Evolutionary conservation across 2,329 filamentous ascomycete species (phyloP).

Genomic region (Phoma sp.): DNA sequence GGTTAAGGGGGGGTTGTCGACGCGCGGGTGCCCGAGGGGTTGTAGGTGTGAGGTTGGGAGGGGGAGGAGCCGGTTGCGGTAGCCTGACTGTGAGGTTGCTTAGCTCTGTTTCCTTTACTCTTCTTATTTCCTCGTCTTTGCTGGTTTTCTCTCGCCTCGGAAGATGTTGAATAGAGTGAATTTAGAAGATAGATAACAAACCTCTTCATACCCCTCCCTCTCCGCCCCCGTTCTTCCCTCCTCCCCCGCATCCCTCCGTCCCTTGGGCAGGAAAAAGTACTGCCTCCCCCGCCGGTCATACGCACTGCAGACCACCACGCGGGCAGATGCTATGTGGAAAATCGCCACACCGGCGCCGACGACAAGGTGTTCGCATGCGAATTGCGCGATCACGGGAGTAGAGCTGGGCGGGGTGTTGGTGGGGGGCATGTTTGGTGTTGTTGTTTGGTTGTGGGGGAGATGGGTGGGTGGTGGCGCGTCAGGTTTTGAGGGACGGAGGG

Average conservation of each 20-base stretch:
- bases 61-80: constrained; percentile 57
- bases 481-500: too few relatives aligned
- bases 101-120: too few relatives aligned
- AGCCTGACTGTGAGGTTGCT: constrained; percentile 46
- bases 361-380: constrained; percentile 37
- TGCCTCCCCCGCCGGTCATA: constrained; percentile 36
- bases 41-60: constrained; percentile 54
- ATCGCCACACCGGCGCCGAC: constrained; percentile 55
- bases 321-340: constrained; percentile 55
- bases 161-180: too few relatives aligned
- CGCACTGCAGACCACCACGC: constrained; percentile 58
- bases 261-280: constrained; percentile 59
- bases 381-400: constrained; percentile 34
- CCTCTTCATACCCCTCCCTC: constrained; percentile 59
- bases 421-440: constrained; percentile 12
- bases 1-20: constrained; percentile 33
- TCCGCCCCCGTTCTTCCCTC: constrained; percentile 52
- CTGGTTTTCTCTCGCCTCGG: too few relatives aligned
- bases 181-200: not conserved
- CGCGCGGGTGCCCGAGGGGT: constrained; percentile 46
- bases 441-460: too few relatives aligned
- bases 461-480: too few relatives aligned
- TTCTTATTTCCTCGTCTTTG: too few relatives aligned
- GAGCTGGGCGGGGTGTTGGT: constrained; percentile 12
- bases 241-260: constrained; percentile 56